Conservation (phyloP, 164 flowering plant species). For the Taxillus chinensis region DNA sequence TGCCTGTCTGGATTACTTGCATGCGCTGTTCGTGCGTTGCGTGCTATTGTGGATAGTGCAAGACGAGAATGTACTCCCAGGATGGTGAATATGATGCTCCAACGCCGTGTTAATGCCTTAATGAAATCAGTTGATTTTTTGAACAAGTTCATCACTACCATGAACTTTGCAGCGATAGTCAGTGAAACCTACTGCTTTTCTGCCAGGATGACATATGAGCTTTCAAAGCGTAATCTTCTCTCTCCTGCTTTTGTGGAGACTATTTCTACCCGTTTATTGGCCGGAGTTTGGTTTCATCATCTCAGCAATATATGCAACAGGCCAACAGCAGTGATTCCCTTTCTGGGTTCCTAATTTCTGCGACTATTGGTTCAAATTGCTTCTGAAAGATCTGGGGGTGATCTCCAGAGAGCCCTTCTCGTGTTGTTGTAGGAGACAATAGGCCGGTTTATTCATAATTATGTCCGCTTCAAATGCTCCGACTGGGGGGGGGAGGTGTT, state of each 20-base stretch:
- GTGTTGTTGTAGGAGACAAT: no score
- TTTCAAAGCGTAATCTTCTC: constrained; percentile 67
- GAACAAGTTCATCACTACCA: constrained; percentile 64
- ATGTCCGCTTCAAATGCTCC: no score
- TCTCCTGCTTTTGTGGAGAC: constrained; percentile 81
- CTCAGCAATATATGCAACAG: constrained; percentile 63
- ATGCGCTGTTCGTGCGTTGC: constrained; percentile 48
- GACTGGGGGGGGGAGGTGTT: no score
- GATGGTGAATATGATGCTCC: constrained; percentile 43
- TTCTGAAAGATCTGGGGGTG: no score
- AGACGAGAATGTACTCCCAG: constrained; percentile 49
- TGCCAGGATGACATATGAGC: constrained; percentile 82
- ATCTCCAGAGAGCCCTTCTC: no score
- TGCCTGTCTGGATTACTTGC: constrained; percentile 69
- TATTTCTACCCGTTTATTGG: constrained; percentile 59
- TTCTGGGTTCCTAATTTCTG: neutral
- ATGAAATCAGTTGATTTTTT: constrained; percentile 57
- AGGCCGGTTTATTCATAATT: no score
- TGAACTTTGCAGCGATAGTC: constrained; percentile 81
- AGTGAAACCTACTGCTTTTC: constrained; percentile 75
- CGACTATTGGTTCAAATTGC: neutral
- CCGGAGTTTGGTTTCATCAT: constrained; percentile 55
- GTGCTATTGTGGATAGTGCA: constrained; percentile 63
- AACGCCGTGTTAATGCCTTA: constrained; percentile 53
- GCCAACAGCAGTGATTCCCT: constrained; percentile 45